Conservation (phyloP, 768 basidiomycete genomes). For the Tricholomella constricta region DNA sequence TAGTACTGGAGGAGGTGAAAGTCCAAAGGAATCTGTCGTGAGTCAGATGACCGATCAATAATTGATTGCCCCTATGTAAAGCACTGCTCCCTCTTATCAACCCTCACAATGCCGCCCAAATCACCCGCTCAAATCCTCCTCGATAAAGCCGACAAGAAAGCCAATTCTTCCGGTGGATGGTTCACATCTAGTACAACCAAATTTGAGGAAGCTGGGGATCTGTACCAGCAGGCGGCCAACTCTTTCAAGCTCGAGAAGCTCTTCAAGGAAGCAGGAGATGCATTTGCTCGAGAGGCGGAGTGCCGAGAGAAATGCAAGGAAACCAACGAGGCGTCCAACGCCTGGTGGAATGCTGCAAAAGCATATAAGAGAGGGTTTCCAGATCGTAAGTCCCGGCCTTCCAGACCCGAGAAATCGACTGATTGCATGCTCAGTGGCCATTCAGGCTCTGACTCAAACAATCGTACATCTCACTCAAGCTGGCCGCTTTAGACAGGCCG, state of each 20-base stretch:
- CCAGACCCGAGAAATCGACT: conserved; percentile 4
- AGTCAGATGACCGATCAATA: conserved; percentile 15
- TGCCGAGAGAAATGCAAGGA: conserved; percentile 90
- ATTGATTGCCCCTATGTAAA: conserved; percentile 7
- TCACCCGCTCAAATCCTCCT: conserved; percentile 75
- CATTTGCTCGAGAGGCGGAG: conserved; percentile 92
- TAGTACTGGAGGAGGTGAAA: not conserved
- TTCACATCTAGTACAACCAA: conserved; percentile 83
- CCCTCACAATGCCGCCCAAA: conserved; percentile 64
- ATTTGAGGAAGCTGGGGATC: conserved; percentile 94
- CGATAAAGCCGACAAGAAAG: conserved; percentile 93
- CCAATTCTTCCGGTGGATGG: conserved; percentile 81
- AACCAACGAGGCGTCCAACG: conserved; percentile 92
- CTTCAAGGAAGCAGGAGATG: conserved; percentile 91
- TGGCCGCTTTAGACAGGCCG: conserved; percentile 96
- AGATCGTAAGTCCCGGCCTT: conserved; percentile 59
- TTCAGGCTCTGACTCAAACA: conserved; percentile 83
- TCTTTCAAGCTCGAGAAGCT: conserved; percentile 89
- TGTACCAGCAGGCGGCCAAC: conserved; percentile 94
- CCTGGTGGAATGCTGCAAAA: conserved; percentile 98
- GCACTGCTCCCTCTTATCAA: conserved; percentile 5
- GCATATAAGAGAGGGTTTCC: conserved; percentile 89
- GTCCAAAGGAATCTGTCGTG: not conserved
- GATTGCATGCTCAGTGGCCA: conserved; percentile 64
- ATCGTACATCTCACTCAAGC: conserved; percentile 78